Evolutionary conservation across 139 green algal species (phyloP).

Genomic region (Spirogloea muscicola): DNA sequence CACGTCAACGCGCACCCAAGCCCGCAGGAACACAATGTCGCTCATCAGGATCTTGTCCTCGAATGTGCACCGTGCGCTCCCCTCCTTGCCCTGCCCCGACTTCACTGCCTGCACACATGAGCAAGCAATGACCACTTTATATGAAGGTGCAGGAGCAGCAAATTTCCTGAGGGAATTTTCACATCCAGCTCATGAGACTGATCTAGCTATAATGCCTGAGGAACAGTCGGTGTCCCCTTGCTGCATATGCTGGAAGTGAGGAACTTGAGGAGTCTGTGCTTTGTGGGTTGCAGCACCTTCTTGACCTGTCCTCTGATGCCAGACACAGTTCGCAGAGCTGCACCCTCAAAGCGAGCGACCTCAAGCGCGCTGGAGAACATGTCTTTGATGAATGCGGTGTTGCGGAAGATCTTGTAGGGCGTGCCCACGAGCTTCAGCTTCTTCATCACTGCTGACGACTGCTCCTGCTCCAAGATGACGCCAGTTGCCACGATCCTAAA

Average conservation of each 20-base stretch:
- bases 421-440: constrained; percentile 95
- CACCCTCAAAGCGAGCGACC: constrained; percentile 83
- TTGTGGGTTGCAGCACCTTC: no score
- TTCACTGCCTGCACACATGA: constrained; percentile 17
- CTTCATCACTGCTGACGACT: constrained; percentile 73
- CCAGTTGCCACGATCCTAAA: constrained; percentile 92
- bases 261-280: no score
- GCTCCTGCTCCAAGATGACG: constrained; percentile 84
- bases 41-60: constrained; percentile 92
- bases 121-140: background rate
- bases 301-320: constrained; percentile 96
- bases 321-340: constrained; percentile 79
- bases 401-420: constrained; percentile 68
- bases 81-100: constrained; percentile 55
- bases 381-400: constrained; percentile 90
- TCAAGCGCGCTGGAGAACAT: constrained; percentile 90
- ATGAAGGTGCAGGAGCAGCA: background rate
- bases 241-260: no score
- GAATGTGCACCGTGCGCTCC: constrained; percentile 77
- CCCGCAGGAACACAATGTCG: constrained; percentile 90
- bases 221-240: no score
- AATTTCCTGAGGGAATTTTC: no score
- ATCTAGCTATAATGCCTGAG: no score
- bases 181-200: no score
- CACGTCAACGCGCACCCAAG: constrained; percentile 89